A percentile compares a stretch with the other conserved stretches of the same genome.
phyloP scores from a whole-genome alignment of 2,329 filamentous ascomycete genomes.

The Hortaea sp. region DNA sequence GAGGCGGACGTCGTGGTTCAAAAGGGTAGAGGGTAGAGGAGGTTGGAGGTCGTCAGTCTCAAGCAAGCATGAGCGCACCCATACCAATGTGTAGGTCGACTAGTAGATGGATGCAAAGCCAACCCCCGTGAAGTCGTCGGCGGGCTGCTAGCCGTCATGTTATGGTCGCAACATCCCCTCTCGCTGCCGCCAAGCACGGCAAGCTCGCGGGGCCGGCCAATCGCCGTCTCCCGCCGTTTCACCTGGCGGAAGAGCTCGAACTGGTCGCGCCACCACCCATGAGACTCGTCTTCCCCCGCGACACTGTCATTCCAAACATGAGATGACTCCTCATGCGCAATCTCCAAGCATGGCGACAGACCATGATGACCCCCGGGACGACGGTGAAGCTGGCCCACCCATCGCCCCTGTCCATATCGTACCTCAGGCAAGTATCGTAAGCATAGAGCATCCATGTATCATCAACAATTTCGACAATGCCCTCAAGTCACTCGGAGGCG shows the following conservation, averaged over 20 bases:
- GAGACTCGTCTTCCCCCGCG: too few relatives aligned
- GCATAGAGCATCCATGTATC: slow-evolving; percentile 58
- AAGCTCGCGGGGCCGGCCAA: neutral
- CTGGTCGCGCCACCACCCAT: too few relatives aligned
- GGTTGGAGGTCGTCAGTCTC: too few relatives aligned
- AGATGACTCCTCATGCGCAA: too few relatives aligned
- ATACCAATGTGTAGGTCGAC: too few relatives aligned
- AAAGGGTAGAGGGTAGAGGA: too few relatives aligned
- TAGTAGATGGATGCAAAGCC: too few relatives aligned
- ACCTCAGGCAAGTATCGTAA: slow-evolving; percentile 44
- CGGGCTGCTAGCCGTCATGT: too few relatives aligned
- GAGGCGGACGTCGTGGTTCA: too few relatives aligned
- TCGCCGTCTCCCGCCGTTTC: neutral
- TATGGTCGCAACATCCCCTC: neutral
- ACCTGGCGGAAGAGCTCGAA: neutral
- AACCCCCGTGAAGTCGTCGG: too few relatives aligned
- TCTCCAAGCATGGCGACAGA: neutral
- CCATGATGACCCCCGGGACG: neutral
- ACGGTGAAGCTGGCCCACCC: neutral
- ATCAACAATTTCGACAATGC: slow-evolving; percentile 55
- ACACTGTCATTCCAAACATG: too few relatives aligned
- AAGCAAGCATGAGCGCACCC: too few relatives aligned
- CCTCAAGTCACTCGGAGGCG: slow-evolving; percentile 52
- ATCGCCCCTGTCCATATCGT: slow-evolving; percentile 39
- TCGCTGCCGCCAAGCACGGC: neutral